Percentiles rank a stretch among this genome's conserved stretches.
Evolutionary conservation across 345 rosid genomes (phyloP).

Genomic region (Hevea brasiliensis): DNA sequence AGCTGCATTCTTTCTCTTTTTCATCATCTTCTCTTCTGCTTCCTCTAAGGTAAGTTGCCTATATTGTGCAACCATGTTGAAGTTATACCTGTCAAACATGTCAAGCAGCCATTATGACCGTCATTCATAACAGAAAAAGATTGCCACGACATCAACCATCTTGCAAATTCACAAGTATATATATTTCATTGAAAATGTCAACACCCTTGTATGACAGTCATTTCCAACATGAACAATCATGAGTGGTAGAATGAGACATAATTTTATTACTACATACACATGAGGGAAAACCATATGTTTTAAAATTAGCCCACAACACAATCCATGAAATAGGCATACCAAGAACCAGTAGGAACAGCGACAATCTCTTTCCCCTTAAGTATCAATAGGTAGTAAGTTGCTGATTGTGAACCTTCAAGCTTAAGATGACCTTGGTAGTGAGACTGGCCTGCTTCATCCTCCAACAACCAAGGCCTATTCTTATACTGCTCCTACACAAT

Average conservation of each 20-base stretch:
- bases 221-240: not conserved
- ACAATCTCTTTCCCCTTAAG: constrained; percentile 76
- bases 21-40: constrained; percentile 97
- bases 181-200: not conserved
- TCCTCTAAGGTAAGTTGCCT: constrained; percentile 96
- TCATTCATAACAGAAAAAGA: not conserved
- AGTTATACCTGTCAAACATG: constrained; percentile 20
- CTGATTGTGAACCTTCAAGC: constrained; percentile 95
- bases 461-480: constrained; percentile 92
- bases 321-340: constrained; percentile 50
- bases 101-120: constrained; percentile 6
- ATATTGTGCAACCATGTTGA: constrained; percentile 84
- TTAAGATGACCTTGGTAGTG: constrained; percentile 92
- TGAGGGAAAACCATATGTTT: too few species aligned
- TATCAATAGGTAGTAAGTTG: constrained; percentile 87
- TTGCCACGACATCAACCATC: too few species aligned
- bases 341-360: constrained; percentile 95
- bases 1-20: constrained; percentile 90
- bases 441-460: constrained; percentile 93
- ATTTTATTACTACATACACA: not conserved
- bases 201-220: not conserved
- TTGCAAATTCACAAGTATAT: not conserved
- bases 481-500: constrained; percentile 71
- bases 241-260: not conserved
- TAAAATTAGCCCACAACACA: not conserved